These are phyloP conservation scores for Sugiyamaella pinicola DNA, from an alignment of 1,139 yeast species.

Conservation along the genomic window DNA sequence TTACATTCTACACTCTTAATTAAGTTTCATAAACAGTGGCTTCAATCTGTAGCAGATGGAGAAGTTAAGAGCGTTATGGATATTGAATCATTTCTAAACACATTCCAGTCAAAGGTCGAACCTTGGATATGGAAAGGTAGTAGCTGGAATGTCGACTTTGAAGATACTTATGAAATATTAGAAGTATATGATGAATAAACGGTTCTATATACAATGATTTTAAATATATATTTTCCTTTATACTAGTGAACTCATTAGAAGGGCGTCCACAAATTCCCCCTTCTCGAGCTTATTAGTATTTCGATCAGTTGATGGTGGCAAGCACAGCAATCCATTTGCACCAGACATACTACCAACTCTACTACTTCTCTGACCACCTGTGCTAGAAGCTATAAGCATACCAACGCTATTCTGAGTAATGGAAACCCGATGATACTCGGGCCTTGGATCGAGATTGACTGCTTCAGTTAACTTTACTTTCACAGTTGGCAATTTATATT, in stretches of 20 bases:
- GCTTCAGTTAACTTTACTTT: constrained; percentile 40
- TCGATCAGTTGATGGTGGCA: constrained; percentile 39
- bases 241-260: constrained; percentile 5
- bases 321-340: constrained; percentile 49
- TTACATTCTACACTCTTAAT: constrained; percentile 33
- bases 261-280: constrained; percentile 14
- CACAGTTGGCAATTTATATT: constrained; percentile 39
- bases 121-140: constrained; percentile 18
- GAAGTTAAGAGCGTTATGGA: constrained; percentile 40
- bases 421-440: constrained; percentile 52
- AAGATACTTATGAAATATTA: constrained; percentile 7
- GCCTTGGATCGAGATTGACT: constrained; percentile 49
- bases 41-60: constrained; percentile 32
- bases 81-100: constrained; percentile 35
- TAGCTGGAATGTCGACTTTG: background rate
- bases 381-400: constrained; percentile 43
- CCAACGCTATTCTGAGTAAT: constrained; percentile 36
- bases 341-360: constrained; percentile 50
- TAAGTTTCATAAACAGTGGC: constrained; percentile 41
- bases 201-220: background rate
- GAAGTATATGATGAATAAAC: background rate
- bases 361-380: constrained; percentile 55
- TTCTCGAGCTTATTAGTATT: background rate
- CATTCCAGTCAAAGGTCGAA: constrained; percentile 23
- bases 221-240: background rate